A percentile compares a stretch with the other conserved stretches of the same genome.
Conservation (phyloP, 805 yeast species). For the Zygoascus bituminiphila region DNA sequence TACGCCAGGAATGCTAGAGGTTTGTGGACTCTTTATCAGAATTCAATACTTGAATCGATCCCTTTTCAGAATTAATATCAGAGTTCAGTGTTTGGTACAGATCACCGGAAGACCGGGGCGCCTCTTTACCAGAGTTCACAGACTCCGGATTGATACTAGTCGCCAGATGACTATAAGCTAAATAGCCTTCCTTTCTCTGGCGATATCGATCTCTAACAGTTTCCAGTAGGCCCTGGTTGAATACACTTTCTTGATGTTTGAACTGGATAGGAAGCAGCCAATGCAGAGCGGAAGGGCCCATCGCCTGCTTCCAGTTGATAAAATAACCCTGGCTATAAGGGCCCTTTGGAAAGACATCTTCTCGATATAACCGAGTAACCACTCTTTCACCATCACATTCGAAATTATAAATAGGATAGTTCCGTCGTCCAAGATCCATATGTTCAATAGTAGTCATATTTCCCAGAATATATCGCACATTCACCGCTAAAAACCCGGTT, state of each 20-base stretch:
- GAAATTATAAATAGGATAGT: constrained; percentile 28
- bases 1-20: too few species aligned
- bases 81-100: too few species aligned
- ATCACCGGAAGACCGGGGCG: too few species aligned
- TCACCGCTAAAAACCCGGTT: constrained; percentile 35
- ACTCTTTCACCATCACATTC: constrained; percentile 37
- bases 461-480: constrained; percentile 35
- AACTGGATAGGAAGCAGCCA: constrained; percentile 25
- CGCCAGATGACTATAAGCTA: too few species aligned
- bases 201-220: constrained; percentile 11
- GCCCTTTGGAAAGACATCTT: constrained; percentile 21
- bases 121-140: too few species aligned
- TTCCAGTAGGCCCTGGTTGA: constrained; percentile 12
- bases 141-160: too few species aligned
- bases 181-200: constrained; percentile 14
- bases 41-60: too few species aligned
- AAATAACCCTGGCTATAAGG: constrained; percentile 24
- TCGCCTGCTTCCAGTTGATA: constrained; percentile 19
- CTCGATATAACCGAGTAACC: constrained; percentile 38
- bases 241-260: constrained; percentile 1
- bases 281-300: constrained; percentile 25
- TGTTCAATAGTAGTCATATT: constrained; percentile 54
- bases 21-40: too few species aligned
- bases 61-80: too few species aligned
- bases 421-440: constrained; percentile 10